These are phyloP conservation scores for Elongisporangium senticosum DNA, from an alignment of 352 stramenopile species.

Conservation along the genomic window DNA sequence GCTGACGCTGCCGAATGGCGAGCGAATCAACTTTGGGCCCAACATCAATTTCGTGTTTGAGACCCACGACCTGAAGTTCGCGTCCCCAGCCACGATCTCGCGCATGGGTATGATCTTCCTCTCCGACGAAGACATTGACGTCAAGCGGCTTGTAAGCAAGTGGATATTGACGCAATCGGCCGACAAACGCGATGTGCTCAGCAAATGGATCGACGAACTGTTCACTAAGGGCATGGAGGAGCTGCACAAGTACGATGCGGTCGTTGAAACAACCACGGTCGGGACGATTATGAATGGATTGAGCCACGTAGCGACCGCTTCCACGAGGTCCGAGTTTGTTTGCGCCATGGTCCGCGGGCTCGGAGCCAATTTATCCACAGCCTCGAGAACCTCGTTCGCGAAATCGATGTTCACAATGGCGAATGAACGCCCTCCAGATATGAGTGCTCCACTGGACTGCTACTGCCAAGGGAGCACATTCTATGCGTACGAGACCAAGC, in stretches of 20 bases:
- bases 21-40: constrained; percentile 92
- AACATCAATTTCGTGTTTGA: constrained; percentile 98
- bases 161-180: constrained; percentile 67
- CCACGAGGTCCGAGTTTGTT: constrained; percentile 84
- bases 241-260: constrained; percentile 73
- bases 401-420: constrained; percentile 91
- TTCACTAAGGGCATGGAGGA: constrained; percentile 88
- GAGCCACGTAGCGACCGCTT: constrained; percentile 74
- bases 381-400: constrained; percentile 71
- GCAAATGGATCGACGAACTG: constrained; percentile 90
- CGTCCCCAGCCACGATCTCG: constrained; percentile 94
- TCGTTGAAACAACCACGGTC: constrained; percentile 92
- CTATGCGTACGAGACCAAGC: constrained; percentile 72
- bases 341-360: constrained; percentile 89
- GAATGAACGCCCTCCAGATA: constrained; percentile 86
- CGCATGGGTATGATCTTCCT: constrained; percentile 97
- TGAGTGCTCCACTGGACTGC: constrained; percentile 84
- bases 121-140: constrained; percentile 86
- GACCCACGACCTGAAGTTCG: constrained; percentile 92
- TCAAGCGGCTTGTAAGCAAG: constrained; percentile 72
- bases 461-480: constrained; percentile 73
- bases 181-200: constrained; percentile 45
- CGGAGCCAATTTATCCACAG: constrained; percentile 87
- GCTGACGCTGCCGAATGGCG: constrained; percentile 94
- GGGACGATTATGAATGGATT: constrained; percentile 92